Evolutionary conservation across 768 basidiomycete species (phyloP).

Genomic region (Lactifluus volemus): DNA sequence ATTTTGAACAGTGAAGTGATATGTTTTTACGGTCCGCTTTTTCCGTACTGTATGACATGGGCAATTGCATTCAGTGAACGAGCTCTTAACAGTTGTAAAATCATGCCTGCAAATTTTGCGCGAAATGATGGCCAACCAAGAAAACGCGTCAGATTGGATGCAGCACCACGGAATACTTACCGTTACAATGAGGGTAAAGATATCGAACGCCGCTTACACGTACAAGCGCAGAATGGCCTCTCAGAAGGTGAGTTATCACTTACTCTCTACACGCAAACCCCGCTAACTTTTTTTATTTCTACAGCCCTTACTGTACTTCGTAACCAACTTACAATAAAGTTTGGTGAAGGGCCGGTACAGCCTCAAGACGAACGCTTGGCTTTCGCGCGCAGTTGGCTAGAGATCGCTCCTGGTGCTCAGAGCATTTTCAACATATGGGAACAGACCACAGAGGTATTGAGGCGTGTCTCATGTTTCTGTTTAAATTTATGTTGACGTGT

Average conservation of each 20-base stretch:
- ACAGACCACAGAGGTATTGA: constrained; percentile 38
- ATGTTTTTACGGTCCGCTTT: background rate
- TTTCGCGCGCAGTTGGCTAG: constrained; percentile 57
- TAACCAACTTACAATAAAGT: constrained; percentile 51
- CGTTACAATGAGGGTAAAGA: constrained; percentile 8
- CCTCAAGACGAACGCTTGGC: constrained; percentile 52
- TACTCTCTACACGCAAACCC: background rate
- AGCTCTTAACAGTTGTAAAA: background rate
- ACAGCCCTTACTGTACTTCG: constrained; percentile 45
- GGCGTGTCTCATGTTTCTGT: background rate
- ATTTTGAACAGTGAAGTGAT: too few relatives aligned
- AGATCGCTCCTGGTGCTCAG: constrained; percentile 42
- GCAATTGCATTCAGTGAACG: too few relatives aligned
- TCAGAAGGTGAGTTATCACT: constrained; percentile 15
- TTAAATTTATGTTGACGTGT: background rate
- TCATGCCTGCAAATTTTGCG: constrained; percentile 1
- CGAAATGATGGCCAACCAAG: constrained; percentile 6
- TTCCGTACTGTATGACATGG: background rate
- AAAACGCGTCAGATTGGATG: constrained; percentile 24
- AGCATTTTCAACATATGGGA: constrained; percentile 64
- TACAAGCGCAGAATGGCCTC: constrained; percentile 19
- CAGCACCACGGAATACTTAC: background rate
- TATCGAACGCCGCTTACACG: constrained; percentile 14
- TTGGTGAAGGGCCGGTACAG: constrained; percentile 38
- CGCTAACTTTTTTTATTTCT: background rate